These are phyloP conservation scores for Aspergillus japonicus DNA, from an alignment of 2,329 filamentous ascomycete genomes.

Conservation along the genomic window DNA sequence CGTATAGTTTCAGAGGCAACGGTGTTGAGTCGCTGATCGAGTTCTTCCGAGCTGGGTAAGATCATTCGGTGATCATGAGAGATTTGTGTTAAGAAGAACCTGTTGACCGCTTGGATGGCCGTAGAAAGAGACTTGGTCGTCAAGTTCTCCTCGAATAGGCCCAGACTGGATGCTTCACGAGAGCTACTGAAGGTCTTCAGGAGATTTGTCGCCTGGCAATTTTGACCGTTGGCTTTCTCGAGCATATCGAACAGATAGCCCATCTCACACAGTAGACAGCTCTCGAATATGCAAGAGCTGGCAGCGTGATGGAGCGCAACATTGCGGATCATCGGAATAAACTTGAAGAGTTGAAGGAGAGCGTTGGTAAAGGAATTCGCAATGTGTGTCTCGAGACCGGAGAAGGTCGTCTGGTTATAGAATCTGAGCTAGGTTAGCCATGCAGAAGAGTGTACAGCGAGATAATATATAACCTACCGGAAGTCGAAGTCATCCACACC, in stretches of 20 bases:
- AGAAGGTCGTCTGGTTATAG: slow-evolving; percentile 91
- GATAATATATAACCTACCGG: slow-evolving; percentile 63
- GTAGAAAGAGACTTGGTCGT: slow-evolving; percentile 70
- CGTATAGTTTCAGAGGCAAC: slow-evolving; percentile 59
- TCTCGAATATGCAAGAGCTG: slow-evolving; percentile 75
- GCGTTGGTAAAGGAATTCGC: slow-evolving; percentile 95
- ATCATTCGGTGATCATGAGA: slow-evolving; percentile 72
- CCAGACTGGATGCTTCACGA: slow-evolving; percentile 72
- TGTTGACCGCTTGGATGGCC: slow-evolving; percentile 81
- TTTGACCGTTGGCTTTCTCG: slow-evolving; percentile 88
- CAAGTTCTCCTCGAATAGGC: slow-evolving; percentile 80
- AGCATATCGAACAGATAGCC: slow-evolving; percentile 98
- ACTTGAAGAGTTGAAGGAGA: slow-evolving; percentile 85
- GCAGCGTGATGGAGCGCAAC: slow-evolving; percentile 85
- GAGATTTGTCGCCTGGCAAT: slow-evolving; percentile 94
- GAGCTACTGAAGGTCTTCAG: slow-evolving; percentile 84
- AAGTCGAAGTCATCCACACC: slow-evolving; percentile 99
- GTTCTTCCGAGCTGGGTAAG: slow-evolving; percentile 58
- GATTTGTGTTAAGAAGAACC: slow-evolving; percentile 82
- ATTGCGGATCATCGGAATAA: slow-evolving; percentile 84
- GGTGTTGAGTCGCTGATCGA: slow-evolving; percentile 64
- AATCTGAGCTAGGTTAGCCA: slow-evolving; percentile 56
- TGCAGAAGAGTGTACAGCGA: neutral
- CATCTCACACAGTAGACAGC: slow-evolving; percentile 87
- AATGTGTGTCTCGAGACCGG: slow-evolving; percentile 93